phyloP scores from a whole-genome alignment of 495 filamentous ascomycete species.

The Xylaria curta region DNA sequence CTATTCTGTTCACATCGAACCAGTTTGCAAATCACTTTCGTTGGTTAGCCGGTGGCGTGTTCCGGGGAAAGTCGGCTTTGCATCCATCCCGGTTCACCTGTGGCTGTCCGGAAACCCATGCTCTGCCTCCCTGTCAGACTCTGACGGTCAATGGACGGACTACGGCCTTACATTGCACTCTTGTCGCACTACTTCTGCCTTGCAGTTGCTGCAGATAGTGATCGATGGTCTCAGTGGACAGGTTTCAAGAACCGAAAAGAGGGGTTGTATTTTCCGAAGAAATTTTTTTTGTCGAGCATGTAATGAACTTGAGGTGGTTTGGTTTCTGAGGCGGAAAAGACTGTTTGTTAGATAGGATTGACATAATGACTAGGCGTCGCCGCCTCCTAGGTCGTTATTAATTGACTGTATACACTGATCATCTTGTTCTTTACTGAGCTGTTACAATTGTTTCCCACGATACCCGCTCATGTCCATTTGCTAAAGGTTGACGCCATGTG shows the following conservation, averaged over 20 bases:
- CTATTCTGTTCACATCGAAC: background rate
- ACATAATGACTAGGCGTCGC: background rate
- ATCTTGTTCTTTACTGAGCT: background rate
- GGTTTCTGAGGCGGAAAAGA: background rate
- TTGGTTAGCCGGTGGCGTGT: background rate
- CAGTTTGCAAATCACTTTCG: background rate
- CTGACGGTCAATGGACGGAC: background rate
- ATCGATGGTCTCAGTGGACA: background rate
- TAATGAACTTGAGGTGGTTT: background rate
- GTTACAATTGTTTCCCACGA: too few species aligned
- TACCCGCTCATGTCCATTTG: too few species aligned
- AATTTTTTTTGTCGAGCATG: background rate
- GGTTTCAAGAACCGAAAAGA: background rate
- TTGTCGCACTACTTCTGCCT: conserved; percentile 1
- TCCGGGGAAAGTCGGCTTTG: background rate
- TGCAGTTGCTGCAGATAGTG: background rate
- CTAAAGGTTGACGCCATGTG: background rate
- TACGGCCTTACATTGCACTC: background rate
- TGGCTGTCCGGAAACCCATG: background rate
- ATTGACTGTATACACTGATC: background rate
- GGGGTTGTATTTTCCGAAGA: background rate
- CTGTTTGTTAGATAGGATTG: conserved; percentile 8
- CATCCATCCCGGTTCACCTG: background rate
- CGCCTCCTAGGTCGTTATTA: background rate
- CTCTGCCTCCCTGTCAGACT: background rate